Conservation (phyloP, 2,329 filamentous ascomycete genomes). For the Grosmannia clavigera region DNA sequence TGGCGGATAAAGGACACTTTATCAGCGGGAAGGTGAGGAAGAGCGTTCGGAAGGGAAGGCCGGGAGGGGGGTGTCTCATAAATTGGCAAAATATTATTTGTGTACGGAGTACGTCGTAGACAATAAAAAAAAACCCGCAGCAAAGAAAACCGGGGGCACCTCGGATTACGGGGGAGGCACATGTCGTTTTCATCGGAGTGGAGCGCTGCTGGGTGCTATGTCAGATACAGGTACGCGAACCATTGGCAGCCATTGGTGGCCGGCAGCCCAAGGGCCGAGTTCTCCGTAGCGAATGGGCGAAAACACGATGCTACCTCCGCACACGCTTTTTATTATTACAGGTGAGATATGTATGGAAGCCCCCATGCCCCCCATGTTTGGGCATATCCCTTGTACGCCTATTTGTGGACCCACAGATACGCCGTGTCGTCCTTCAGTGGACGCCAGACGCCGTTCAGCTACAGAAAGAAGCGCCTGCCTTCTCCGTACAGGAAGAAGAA, state of each 20-base stretch:
- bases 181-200: background rate
- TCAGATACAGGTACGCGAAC: background rate
- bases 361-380: background rate
- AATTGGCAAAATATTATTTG: slow-evolving; percentile 2
- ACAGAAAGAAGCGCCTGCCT: background rate
- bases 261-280: background rate
- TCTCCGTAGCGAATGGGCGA: slow-evolving; percentile 1
- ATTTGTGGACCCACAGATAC: background rate
- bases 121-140: slow-evolving; percentile 3
- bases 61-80: background rate
- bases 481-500: background rate
- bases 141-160: background rate
- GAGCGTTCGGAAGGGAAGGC: background rate
- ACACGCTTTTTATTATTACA: background rate
- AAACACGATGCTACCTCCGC: background rate
- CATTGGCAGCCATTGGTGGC: background rate
- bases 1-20: background rate
- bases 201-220: background rate
- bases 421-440: background rate
- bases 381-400: background rate
- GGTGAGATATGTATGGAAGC: background rate
- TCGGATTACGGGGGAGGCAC: slow-evolving; percentile 2
- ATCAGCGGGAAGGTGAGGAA: background rate
- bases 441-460: background rate
- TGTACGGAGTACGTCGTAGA: background rate